Evolutionary conservation across 768 basidiomycete genomes (phyloP).

Genomic region (Tricholoma furcatifolium): DNA sequence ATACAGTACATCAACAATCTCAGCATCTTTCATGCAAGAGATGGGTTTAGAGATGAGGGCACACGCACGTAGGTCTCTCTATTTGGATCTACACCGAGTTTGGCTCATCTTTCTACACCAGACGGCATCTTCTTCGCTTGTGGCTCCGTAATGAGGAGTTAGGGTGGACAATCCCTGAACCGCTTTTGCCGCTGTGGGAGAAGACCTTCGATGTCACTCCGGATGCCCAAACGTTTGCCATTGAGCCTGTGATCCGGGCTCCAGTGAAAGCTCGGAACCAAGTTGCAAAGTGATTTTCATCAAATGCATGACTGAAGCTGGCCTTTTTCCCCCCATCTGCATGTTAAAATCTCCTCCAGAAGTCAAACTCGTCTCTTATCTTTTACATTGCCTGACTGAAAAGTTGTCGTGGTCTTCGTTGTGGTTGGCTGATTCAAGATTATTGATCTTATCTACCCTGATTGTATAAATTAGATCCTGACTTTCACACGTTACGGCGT

Average conservation of each 20-base stretch:
- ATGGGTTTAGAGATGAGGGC: conserved; percentile 39
- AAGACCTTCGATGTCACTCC: conserved; percentile 13
- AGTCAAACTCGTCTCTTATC: not conserved
- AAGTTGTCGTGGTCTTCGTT: no score
- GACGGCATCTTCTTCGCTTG: conserved; percentile 14
- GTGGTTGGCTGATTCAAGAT: no score
- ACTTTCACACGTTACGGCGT: no score
- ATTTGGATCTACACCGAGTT: not conserved
- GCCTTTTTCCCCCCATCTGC: not conserved
- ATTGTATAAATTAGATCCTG: no score
- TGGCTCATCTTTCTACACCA: not conserved
- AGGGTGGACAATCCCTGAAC: conserved; percentile 11
- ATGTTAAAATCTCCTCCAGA: no score
- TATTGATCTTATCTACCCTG: no score
- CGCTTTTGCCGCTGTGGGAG: conserved; percentile 14
- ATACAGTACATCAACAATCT: conserved; percentile 50
- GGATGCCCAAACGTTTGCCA: conserved; percentile 14
- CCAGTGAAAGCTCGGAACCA: conserved; percentile 8
- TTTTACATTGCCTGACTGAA: no score
- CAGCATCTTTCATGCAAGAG: conserved; percentile 42
- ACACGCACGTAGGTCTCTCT: conserved; percentile 36
- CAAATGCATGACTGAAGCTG: not conserved
- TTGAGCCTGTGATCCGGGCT: conserved; percentile 16
- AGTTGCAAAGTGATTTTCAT: not conserved
- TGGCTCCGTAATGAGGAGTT: conserved; percentile 18